Evolutionary conservation across 2,329 filamentous ascomycete genomes (phyloP), one percentile per base, ranked within the genome.

Genomic region (Pleoardoris graminearum): DNA sequence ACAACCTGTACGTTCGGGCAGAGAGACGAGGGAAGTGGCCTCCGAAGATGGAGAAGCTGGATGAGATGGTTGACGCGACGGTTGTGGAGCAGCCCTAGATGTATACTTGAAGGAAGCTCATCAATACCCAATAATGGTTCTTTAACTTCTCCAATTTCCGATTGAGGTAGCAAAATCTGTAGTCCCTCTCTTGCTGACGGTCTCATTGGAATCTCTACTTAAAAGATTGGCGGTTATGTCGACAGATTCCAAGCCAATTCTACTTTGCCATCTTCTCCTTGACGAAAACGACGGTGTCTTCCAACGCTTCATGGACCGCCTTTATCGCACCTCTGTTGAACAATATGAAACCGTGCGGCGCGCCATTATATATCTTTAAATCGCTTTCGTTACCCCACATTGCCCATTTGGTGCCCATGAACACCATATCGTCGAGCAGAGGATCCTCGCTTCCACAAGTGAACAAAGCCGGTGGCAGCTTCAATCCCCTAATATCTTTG

Each of bases 391-490:
- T 76, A 2, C 80, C 80, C 56, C 70, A 74, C 66, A 79, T 79
- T 60, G 67, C 62, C 82, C 82, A 85, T 68, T 82, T 83, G 1
- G 74, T 68, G 3, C 74, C 72, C 82, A 85, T 84, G 41, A 80
- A 65, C 19, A 82, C 63, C 14, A 74, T 80, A 57, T 82, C 79
- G 58, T 82, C 79, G 0, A 85, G 60, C 53, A 85, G 57, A 5
- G 75, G 75, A 65, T 85, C 82, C 52, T 79, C 75, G 4, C 80
- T 84, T 0, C 82, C 82, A 52, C 77, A 80, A 1, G 77, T 74
- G 57, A 84, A 85, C 17, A 85, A 60, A 2, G 81, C 80, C 0
- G 77, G 76, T 21, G 81, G 82, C n/a, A 83, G 63, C 48, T 66
- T 65, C 39, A 58, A 62, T 51, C 70, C 59, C 25, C 70, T 42